Evolutionary conservation across 2,329 filamentous ascomycete genomes (phyloP), one percentile per base, ranked within the genome.

Genomic region (Verticillium longisporum): DNA sequence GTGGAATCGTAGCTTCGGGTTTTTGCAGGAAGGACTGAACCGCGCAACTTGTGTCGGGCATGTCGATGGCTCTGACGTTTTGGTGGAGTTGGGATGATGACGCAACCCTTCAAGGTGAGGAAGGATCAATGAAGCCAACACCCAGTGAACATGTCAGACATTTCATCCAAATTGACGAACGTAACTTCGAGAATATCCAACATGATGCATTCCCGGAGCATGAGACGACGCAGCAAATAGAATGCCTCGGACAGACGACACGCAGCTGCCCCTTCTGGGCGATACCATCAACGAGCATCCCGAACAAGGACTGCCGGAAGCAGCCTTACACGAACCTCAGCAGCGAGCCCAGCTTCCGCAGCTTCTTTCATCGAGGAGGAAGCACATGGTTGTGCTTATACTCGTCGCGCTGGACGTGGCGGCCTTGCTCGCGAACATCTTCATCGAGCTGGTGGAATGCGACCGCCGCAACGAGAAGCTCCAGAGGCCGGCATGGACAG

Each of bases 401-500:
- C 67, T 81, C 14, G 76, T 83, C 37, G 68, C 77, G 4, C 69
- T 82, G 45, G 80, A 82, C 63, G 77, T 81, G 55, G 69, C 71
- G 1, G 74, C 74, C 33, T 74, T 82, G 58, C 68, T 82, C 53
- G 72, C 73, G 55, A 80, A 81, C 61, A 75, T 83, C 61, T 78
- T 82, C 62, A 73, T 82, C 61, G 74, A 78, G 32, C 72, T 82
- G 15, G 75, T 81, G 60, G 76, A 79, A 15, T 82, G 80, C 70
- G 79, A 82, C 65, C 41, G 41, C n/a, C n/a, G 41, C 6, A 18
- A 50, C 4, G 73, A 74, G 65, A 72, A 75, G 55, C 69, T 72
- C 41, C 63, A 71, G 36, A 66, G 75, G 57, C 74, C 77, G 66
- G 64, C 69, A 0, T 82, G 80, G 79, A 78, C 80, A 6, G 63